phyloP scores from a whole-genome alignment of 2,329 filamentous ascomycete species.

The Cryphonectria nitschkei region DNA sequence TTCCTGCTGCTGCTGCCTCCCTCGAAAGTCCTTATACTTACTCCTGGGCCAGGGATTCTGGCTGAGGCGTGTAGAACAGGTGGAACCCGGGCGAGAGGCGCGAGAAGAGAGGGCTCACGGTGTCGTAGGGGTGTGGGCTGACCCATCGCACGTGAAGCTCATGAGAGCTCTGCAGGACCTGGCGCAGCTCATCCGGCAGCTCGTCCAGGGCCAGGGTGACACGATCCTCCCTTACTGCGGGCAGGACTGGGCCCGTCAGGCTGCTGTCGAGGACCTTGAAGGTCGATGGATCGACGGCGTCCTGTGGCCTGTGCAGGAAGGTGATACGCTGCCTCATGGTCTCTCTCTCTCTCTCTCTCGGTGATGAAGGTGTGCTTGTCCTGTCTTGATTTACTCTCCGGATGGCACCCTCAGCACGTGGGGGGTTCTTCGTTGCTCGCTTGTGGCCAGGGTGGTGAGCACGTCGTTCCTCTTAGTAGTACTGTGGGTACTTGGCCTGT shows the following conservation, averaged over 20 bases:
- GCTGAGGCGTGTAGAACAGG: conserved; percentile 70
- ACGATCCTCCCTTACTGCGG: conserved; percentile 77
- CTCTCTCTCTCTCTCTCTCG: conserved; percentile 5
- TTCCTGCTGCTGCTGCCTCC: too few relatives aligned
- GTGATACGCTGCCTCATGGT: conserved; percentile 80
- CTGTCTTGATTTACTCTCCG: too few relatives aligned
- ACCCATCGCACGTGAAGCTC: conserved; percentile 82
- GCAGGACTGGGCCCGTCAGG: conserved; percentile 60
- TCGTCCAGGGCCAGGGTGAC: conserved; percentile 75
- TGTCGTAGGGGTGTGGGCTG: conserved; percentile 59
- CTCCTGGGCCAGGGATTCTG: conserved; percentile 38
- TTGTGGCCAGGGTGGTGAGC: background rate
- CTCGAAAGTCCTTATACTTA: conserved; percentile 27
- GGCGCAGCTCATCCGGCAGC: conserved; percentile 68
- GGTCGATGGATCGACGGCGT: conserved; percentile 65
- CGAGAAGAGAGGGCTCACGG: conserved; percentile 72
- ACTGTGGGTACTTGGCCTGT: background rate
- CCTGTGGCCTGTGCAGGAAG: conserved; percentile 70
- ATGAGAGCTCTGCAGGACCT: conserved; percentile 65
- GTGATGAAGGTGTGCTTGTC: background rate
- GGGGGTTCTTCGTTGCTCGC: background rate
- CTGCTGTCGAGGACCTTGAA: conserved; percentile 60
- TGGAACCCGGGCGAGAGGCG: conserved; percentile 81
- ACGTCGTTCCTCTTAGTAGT: background rate
- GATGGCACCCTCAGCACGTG: background rate